Conservation (phyloP, 2,329 filamentous ascomycete species). For the Ophiocordyceps camponoti-leonardi region DNA sequence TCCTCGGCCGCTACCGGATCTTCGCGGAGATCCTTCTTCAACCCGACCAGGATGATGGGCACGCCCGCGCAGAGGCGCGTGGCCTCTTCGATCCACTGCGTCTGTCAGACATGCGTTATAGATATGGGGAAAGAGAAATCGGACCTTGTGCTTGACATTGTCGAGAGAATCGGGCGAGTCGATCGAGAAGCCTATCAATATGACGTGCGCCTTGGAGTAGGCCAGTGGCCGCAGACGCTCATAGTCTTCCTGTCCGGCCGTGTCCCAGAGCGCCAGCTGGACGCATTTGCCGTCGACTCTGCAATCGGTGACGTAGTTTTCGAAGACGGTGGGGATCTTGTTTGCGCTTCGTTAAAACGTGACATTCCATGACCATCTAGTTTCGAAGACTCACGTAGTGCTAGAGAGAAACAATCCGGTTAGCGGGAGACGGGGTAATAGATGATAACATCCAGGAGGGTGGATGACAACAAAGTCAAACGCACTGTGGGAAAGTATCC, state of each 20-base stretch:
- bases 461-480: background rate
- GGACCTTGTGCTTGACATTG: constrained; percentile 99
- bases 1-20: constrained; percentile 97
- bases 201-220: constrained; percentile 98
- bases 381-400: constrained; percentile 46
- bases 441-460: background rate
- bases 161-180: constrained; percentile 98
- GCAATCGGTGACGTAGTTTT: constrained; percentile 99
- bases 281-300: constrained; percentile 99
- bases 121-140: constrained; percentile 7
- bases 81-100: constrained; percentile 97
- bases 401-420: constrained; percentile 47
- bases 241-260: no score
- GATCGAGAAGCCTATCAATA: constrained; percentile 97
- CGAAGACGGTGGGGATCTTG: constrained; percentile 98
- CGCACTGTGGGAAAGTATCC: background rate
- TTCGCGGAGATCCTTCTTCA: constrained; percentile 98
- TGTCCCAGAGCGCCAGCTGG: constrained; percentile 99
- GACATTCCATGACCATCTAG: background rate
- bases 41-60: constrained; percentile 95
- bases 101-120: constrained; percentile 18
- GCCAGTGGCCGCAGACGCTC: constrained; percentile 95
- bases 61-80: constrained; percentile 98
- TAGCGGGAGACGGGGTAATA: constrained; percentile 49
- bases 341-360: constrained; percentile 47